Base-by-base conservation (phyloP, 805 yeast species). In the Sugiyamaella mastotermitis region DNA sequence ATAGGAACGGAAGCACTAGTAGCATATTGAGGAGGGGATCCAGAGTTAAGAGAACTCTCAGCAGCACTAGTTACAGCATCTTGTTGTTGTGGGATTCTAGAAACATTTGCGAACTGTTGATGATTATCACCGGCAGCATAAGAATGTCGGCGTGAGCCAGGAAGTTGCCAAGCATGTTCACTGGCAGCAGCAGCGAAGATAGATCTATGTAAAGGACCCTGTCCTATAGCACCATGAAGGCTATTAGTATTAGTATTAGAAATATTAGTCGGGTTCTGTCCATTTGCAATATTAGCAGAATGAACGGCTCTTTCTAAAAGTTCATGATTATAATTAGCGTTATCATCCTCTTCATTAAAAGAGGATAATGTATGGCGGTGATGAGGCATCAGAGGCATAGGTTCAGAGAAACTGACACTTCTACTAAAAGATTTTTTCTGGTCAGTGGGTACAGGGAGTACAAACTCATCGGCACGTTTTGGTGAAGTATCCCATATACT, bases 61-160 rank as follows among this genome's bases (percentile, higher is more conserved):
- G n/a, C n/a, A n/a, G n/a, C n/a, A n/a, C n/a, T n/a, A n/a, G n/a
- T n/a, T n/a, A n/a, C n/a, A n/a, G n/a, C n/a, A n/a, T n/a, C n/a
- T n/a, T n/a, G n/a, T 11, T 31, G 33, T 31, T 31, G 33, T n/a
- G n/a, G n/a, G n/a, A n/a, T n/a, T n/a, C n/a, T n/a, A n/a, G n/a
- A n/a, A n/a, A n/a, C n/a, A n/a, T n/a, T n/a, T n/a, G n/a, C n/a
- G n/a, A n/a, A n/a, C 15, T 31, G 33, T 11, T 31, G 33, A 10
- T 31, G 33, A 16, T 18, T 9, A 8, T 20, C 33, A 18, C 18
- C 15, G 11, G 47, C 49, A 3, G 51, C 53, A 25, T 48, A 49
- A 22, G 53, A 46, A 33, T 51, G 55, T 2, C 55, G 32, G 30
- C 55, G 36, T 2, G 53, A 46, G 9, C 40, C 45, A 14, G 50